Percentiles rank a stretch among this genome's conserved stretches.
Conservation (phyloP, 441 rosid genomes). For the Euphorbia corollata region DNA sequence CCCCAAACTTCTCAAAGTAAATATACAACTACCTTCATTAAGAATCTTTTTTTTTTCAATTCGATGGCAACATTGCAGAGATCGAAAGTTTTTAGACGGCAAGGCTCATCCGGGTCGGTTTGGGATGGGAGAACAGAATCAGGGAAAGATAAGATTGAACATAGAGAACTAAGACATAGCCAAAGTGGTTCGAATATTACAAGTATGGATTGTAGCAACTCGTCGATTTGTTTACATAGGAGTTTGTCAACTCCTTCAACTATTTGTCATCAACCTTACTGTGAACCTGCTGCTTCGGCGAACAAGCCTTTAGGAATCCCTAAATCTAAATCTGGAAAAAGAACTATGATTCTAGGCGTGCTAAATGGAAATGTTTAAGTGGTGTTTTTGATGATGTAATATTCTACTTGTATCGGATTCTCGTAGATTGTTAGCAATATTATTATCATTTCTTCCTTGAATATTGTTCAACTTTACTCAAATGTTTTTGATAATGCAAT, state of each 20-base stretch:
- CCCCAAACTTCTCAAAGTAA: no score
- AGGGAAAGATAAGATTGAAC: slow-evolving; percentile 18
- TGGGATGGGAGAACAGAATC: slow-evolving; percentile 20
- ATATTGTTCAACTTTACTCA: no score
- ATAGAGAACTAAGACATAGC: slow-evolving; percentile 24
- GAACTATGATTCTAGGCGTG: no score
- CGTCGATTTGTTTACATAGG: slow-evolving; percentile 17
- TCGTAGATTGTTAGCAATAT: no score
- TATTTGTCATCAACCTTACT: neutral
- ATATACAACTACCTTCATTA: neutral
- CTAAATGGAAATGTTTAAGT: neutral
- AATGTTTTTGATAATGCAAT: no score
- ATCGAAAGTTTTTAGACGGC: slow-evolving; percentile 27
- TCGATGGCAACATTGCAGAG: slow-evolving; percentile 31
- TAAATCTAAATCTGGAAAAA: slow-evolving; percentile 1
- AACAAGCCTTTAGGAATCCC: slow-evolving; percentile 5
- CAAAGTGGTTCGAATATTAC: slow-evolving; percentile 20
- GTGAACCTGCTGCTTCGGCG: neutral
- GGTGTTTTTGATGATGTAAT: neutral
- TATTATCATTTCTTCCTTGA: no score
- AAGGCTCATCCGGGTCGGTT: slow-evolving; percentile 33
- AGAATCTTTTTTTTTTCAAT: neutral
- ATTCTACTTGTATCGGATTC: no score
- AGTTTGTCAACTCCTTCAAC: slow-evolving; percentile 20
- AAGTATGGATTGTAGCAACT: neutral